Percentiles rank a stretch among this genome's conserved stretches.
phyloP scores from a whole-genome alignment of 306 rosid species.

The Neltuma alba region DNA sequence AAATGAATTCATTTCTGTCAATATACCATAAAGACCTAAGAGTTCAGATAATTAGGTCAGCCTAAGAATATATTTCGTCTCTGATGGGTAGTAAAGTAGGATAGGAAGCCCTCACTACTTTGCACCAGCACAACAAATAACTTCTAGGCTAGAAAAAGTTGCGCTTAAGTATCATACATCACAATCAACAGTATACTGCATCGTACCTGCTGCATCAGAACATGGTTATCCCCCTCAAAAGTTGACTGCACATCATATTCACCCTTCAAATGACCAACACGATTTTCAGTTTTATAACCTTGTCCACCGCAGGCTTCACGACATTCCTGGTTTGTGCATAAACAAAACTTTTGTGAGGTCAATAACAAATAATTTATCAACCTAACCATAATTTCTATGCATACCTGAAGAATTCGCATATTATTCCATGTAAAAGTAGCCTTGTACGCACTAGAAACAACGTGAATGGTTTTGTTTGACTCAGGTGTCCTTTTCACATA shows the following conservation, averaged over 20 bases:
- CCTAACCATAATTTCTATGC: slow-evolving; percentile 26
- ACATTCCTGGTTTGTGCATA: slow-evolving; percentile 68
- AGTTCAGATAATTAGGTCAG: neutral
- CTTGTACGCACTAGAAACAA: slow-evolving; percentile 91
- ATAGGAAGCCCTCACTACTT: neutral
- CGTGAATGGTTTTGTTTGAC: slow-evolving; percentile 74
- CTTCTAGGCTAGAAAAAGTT: slow-evolving; percentile 9
- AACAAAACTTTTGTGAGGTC: slow-evolving; percentile 25
- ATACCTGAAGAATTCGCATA: slow-evolving; percentile 88
- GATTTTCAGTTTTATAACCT: slow-evolving; percentile 88
- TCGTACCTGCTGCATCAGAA: slow-evolving; percentile 93
- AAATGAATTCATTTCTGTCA: slow-evolving; percentile 7
- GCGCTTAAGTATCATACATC: neutral
- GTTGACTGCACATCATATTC: slow-evolving; percentile 95
- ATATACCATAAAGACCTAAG: too few species aligned
- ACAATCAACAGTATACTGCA: slow-evolving; percentile 5
- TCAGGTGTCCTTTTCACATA: slow-evolving; percentile 71
- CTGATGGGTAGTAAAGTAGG: neutral
- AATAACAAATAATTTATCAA: slow-evolving; percentile 12
- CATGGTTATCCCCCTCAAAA: slow-evolving; percentile 99
- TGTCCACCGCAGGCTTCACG: slow-evolving; percentile 99
- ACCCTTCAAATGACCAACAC: slow-evolving; percentile 70
- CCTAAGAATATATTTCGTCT: neutral
- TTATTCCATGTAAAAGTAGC: slow-evolving; percentile 88
- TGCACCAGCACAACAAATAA: neutral